Evolutionary conservation across 208 protist species (phyloP).

Genomic region (Wallacemonas rigidus): DNA sequence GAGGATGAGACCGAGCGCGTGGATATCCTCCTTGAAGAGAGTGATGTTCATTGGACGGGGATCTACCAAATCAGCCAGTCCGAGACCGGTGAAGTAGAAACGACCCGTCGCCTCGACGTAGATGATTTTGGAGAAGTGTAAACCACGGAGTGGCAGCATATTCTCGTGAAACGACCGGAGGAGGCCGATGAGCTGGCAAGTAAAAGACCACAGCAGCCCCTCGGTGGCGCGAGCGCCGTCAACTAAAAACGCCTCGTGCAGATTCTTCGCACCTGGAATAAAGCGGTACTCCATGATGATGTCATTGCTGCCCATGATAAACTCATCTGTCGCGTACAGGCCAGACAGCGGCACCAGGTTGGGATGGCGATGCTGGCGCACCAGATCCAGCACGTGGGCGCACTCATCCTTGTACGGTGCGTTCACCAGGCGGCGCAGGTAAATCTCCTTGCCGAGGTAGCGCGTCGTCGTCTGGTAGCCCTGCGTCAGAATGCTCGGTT

Average conservation of each 20-base stretch:
- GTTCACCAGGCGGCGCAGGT: constrained; percentile 76
- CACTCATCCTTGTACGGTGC: constrained; percentile 55
- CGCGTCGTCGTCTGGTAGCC: constrained; percentile 78
- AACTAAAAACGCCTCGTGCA: constrained; percentile 80
- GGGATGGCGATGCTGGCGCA: constrained; percentile 77
- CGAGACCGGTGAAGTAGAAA: constrained; percentile 86
- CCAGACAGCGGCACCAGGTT: constrained; percentile 81
- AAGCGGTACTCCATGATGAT: constrained; percentile 89
- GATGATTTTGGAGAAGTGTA: constrained; percentile 87
- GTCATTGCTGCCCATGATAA: constrained; percentile 82
- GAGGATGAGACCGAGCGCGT: constrained; percentile 76
- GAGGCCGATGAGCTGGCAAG: constrained; percentile 83
- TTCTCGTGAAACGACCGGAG: constrained; percentile 88
- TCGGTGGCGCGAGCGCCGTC: constrained; percentile 68
- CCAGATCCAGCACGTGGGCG: constrained; percentile 47
- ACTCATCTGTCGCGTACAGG: constrained; percentile 79
- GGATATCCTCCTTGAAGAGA: constrained; percentile 82
- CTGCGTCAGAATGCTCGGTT: constrained; percentile 69
- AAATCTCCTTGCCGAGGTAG: constrained; percentile 76
- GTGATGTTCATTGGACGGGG: constrained; percentile 36
- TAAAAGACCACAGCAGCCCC: constrained; percentile 85
- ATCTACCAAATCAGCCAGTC: constrained; percentile 78
- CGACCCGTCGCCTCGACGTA: constrained; percentile 75
- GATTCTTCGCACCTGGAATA: constrained; percentile 71
- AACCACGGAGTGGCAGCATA: constrained; percentile 63